Evolutionary conservation across 371 early-diverging fungal genomes (phyloP).

Genomic region (Sporodiniella umbellata): DNA sequence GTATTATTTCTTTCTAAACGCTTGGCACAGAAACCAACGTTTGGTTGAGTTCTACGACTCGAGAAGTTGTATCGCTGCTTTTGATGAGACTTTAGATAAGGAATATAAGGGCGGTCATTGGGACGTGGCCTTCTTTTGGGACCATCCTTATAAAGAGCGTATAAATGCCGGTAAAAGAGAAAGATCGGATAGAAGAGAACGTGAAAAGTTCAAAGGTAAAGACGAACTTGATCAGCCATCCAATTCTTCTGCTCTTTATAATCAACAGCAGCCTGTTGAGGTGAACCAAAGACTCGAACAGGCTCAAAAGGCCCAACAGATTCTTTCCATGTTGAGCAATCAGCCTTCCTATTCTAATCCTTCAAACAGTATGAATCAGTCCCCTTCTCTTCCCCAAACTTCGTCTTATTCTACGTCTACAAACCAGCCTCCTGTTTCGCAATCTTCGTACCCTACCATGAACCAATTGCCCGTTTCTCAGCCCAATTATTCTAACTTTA

Average conservation of each 20-base stretch:
- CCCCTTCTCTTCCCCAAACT: background rate
- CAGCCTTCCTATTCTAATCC: background rate
- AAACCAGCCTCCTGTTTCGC: background rate
- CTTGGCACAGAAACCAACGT: constrained; percentile 36
- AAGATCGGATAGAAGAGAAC: constrained; percentile 9
- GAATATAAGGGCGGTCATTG: constrained; percentile 42
- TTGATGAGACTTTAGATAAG: constrained; percentile 29
- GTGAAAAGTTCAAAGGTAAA: background rate
- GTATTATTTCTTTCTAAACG: too few relatives aligned
- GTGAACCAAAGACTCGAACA: constrained; percentile 19
- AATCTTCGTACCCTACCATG: constrained; percentile 1
- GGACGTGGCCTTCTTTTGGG: constrained; percentile 53
- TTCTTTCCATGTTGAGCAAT: constrained; percentile 17
- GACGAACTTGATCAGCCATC: background rate
- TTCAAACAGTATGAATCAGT: background rate
- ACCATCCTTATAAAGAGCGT: constrained; percentile 43
- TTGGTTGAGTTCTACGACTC: constrained; percentile 57
- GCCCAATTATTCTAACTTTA: too few relatives aligned
- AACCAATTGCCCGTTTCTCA: background rate
- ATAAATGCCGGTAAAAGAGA: constrained; percentile 9
- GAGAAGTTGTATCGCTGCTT: constrained; percentile 44
- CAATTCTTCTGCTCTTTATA: constrained; percentile 3
- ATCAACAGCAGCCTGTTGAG: background rate
- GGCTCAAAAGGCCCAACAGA: constrained; percentile 30
- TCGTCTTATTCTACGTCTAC: background rate